Conservation (phyloP, 805 yeast species). For the Candida rishiriensis region DNA sequence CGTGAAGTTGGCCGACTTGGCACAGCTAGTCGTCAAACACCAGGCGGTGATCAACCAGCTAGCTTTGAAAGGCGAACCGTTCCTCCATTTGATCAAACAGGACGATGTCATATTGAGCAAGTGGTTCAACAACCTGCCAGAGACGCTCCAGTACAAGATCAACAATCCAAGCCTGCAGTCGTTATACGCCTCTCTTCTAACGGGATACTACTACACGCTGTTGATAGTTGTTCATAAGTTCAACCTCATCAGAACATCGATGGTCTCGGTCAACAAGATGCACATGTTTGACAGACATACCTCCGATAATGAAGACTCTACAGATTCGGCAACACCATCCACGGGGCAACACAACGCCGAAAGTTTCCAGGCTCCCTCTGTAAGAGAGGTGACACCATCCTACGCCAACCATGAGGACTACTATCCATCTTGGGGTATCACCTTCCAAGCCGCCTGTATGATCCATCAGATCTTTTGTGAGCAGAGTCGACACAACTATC, state of each 20-base stretch:
- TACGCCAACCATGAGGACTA: constrained; percentile 33
- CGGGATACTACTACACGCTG: constrained; percentile 64
- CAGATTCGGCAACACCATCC: too few relatives aligned
- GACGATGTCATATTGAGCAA: constrained; percentile 69
- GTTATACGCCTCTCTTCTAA: constrained; percentile 51
- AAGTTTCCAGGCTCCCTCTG: background rate
- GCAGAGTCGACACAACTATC: constrained; percentile 47
- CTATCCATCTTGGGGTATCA: constrained; percentile 76
- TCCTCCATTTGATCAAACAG: constrained; percentile 64
- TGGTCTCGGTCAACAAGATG: constrained; percentile 29
- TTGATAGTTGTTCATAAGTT: constrained; percentile 65
- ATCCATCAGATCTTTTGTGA: constrained; percentile 49
- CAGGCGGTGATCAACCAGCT: constrained; percentile 31
- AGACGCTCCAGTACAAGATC: constrained; percentile 52
- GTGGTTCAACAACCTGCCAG: constrained; percentile 66
- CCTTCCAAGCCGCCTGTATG: constrained; percentile 78
- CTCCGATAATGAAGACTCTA: background rate
- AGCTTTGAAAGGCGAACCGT: constrained; percentile 35
- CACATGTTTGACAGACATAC: constrained; percentile 42
- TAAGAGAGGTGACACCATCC: constrained; percentile 24
- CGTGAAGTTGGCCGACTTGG: constrained; percentile 63
- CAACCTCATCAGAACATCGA: constrained; percentile 41
- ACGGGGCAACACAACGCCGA: background rate
- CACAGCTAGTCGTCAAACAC: constrained; percentile 66
- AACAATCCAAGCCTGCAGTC: constrained; percentile 33